phyloP scores from a whole-genome alignment of 2,329 filamentous ascomycete species.

The Colletotrichum musicola region DNA sequence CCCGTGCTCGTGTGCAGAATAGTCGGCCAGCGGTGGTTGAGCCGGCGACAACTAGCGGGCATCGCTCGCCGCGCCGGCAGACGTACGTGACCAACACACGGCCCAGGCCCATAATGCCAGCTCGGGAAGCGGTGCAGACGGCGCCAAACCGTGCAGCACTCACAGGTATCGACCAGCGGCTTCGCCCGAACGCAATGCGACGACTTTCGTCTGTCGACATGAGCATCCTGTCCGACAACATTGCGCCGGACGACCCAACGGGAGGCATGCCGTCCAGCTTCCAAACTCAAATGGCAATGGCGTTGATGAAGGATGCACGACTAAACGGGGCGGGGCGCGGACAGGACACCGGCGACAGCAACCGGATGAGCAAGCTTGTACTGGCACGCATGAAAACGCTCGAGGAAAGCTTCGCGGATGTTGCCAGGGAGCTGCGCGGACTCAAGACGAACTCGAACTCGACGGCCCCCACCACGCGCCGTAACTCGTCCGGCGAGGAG shows the following conservation, averaged over 20 bases:
- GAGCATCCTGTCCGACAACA: constrained; percentile 80
- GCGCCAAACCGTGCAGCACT: constrained; percentile 68
- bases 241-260: constrained; percentile 71
- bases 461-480: constrained; percentile 61
- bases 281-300: constrained; percentile 83
- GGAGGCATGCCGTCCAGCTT: constrained; percentile 80
- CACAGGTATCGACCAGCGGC: constrained; percentile 62
- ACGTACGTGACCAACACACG: constrained; percentile 60
- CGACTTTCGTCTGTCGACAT: constrained; percentile 76
- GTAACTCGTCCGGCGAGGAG: constrained; percentile 64
- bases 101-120: constrained; percentile 68
- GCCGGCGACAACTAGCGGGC: constrained; percentile 52
- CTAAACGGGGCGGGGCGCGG: constrained; percentile 59
- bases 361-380: constrained; percentile 84
- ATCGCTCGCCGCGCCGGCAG: constrained; percentile 62
- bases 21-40: constrained; percentile 46
- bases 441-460: constrained; percentile 61
- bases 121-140: constrained; percentile 66
- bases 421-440: constrained; percentile 84
- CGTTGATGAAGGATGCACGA: constrained; percentile 69
- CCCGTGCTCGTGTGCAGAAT: constrained; percentile 46
- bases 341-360: constrained; percentile 60
- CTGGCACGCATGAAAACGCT: constrained; percentile 92
- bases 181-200: constrained; percentile 53
- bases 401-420: constrained; percentile 89